These are phyloP conservation scores for Saccharomyces paradoxus DNA, from an alignment of 805 yeast species.

Conservation along the genomic window DNA sequence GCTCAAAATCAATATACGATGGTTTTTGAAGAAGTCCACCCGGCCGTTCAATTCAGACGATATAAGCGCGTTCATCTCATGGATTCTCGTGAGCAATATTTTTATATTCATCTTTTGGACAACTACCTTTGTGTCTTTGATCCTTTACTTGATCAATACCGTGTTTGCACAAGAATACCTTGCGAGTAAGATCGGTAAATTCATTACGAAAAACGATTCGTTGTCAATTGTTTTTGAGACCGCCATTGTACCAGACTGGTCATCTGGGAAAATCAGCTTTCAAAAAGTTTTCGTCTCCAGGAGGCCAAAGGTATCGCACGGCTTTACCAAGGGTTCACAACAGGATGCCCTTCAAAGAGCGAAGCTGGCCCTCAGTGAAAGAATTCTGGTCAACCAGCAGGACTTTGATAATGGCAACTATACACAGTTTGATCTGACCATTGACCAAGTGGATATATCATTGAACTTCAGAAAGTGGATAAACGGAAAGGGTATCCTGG, in stretches of 20 bases:
- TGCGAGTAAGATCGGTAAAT: slow-evolving; percentile 72
- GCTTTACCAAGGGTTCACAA: slow-evolving; percentile 65
- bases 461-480: slow-evolving; percentile 81
- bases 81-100: slow-evolving; percentile 86
- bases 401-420: slow-evolving; percentile 82
- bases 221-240: slow-evolving; percentile 80
- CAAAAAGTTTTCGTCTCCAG: slow-evolving; percentile 78
- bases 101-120: slow-evolving; percentile 76
- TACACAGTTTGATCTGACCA: slow-evolving; percentile 88
- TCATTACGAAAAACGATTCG: slow-evolving; percentile 75
- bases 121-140: slow-evolving; percentile 80
- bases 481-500: slow-evolving; percentile 79
- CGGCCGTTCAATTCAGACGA: slow-evolving; percentile 92
- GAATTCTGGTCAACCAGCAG: slow-evolving; percentile 29
- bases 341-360: slow-evolving; percentile 60
- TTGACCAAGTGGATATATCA: slow-evolving; percentile 75
- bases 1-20: slow-evolving; percentile 46
- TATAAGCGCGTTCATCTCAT: slow-evolving; percentile 78
- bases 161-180: slow-evolving; percentile 59
- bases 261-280: slow-evolving; percentile 75
- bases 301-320: slow-evolving; percentile 50
- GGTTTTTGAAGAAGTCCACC: slow-evolving; percentile 67
- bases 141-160: slow-evolving; percentile 62
- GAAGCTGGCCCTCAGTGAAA: slow-evolving; percentile 27
- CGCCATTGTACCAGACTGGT: slow-evolving; percentile 93